Conservation (phyloP, 1,284 basidiomycete genomes). For the Heterobasidion occidentale region DNA sequence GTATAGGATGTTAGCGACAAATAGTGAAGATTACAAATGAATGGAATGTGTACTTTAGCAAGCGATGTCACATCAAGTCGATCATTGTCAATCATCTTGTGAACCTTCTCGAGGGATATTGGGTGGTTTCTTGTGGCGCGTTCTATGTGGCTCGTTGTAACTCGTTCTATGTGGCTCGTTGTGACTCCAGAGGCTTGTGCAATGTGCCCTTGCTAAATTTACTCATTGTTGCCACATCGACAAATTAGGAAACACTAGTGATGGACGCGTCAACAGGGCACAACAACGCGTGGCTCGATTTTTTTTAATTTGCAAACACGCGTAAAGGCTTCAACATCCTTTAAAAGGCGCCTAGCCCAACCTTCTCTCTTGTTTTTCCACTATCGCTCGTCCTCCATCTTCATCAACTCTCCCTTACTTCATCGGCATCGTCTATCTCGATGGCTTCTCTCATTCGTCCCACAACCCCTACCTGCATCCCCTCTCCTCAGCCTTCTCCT, state of each 20-base stretch:
- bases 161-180: no score
- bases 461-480: slow-evolving; percentile 7
- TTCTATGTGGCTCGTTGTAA: no score
- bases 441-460: slow-evolving; percentile 11
- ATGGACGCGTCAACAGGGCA: slow-evolving; percentile 9
- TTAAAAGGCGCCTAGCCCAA: background rate
- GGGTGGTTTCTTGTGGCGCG: no score
- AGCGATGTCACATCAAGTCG: no score
- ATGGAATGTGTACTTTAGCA: no score
- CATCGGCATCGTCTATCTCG: background rate
- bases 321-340: slow-evolving; percentile 1
- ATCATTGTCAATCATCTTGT: no score
- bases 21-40: no score
- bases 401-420: background rate
- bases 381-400: background rate
- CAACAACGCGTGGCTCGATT: slow-evolving; percentile 7
- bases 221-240: no score
- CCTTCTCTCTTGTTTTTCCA: background rate
- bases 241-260: background rate
- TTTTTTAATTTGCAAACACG: slow-evolving; percentile 5
- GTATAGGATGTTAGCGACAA: no score
- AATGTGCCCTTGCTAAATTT: no score
- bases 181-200: no score
- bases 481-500: slow-evolving; percentile 8
- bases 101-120: no score